Evolutionary conservation across 805 yeast species (phyloP).

Genomic region (Lipomyces starkeyi): DNA sequence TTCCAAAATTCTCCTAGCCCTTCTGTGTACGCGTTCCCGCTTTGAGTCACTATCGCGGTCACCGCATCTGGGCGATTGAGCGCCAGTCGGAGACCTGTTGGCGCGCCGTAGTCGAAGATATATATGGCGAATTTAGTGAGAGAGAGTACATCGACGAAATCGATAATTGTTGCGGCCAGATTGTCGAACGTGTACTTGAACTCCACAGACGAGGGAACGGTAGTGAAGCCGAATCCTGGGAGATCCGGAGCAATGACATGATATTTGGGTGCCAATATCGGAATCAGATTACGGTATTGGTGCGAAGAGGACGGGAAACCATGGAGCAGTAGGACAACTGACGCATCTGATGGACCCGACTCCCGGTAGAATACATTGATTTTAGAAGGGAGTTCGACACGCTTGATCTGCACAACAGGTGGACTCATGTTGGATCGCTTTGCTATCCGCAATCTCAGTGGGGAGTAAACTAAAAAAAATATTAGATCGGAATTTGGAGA

Average conservation of each 20-base stretch:
- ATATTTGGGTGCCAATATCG: slow-evolving; percentile 47
- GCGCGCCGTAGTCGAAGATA: slow-evolving; percentile 55
- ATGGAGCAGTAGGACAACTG: slow-evolving; percentile 50
- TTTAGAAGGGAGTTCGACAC: not conserved
- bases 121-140: slow-evolving; percentile 47
- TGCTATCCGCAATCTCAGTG: too few species aligned
- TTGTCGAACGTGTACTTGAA: slow-evolving; percentile 47
- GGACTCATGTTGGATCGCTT: not conserved
- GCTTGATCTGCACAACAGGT: not conserved
- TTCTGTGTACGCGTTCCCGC: slow-evolving; percentile 55
- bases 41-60: slow-evolving; percentile 49
- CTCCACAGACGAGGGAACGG: slow-evolving; percentile 40
- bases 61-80: slow-evolving; percentile 46
- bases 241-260: slow-evolving; percentile 55
- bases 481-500: too few species aligned
- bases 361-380: slow-evolving; percentile 49
- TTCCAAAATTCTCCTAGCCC: slow-evolving; percentile 53
- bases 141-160: slow-evolving; percentile 44
- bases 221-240: slow-evolving; percentile 53
- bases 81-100: slow-evolving; percentile 51
- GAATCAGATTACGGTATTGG: slow-evolving; percentile 50
- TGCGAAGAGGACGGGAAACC: slow-evolving; percentile 55
- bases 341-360: slow-evolving; percentile 49
- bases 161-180: slow-evolving; percentile 46
- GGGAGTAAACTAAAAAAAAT: too few species aligned